A percentile compares a stretch with the other conserved stretches of the same genome.
These are phyloP conservation scores for Fusarium algeriense DNA, from an alignment of 2,329 filamentous ascomycete genomes.

Conservation along the genomic window DNA sequence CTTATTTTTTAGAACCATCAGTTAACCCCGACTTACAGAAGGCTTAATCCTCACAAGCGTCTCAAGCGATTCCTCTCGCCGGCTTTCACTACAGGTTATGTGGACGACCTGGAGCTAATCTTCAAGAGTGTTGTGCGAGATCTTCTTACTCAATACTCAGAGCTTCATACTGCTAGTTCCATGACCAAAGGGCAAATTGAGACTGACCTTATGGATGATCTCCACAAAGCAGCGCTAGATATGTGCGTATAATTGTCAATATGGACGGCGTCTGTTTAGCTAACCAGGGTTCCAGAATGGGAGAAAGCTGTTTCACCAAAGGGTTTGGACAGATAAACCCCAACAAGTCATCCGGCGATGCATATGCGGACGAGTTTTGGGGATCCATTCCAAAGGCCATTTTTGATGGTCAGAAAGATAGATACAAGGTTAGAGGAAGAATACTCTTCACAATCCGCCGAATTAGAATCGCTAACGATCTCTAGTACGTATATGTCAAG, in stretches of 20 bases:
- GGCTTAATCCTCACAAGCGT: background rate
- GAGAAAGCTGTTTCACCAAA: background rate
- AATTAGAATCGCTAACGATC: rapidly evolving
- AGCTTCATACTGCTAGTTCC: rapidly evolving
- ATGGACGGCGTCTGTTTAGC: rapidly evolving
- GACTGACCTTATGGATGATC: background rate
- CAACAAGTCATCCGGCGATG: background rate
- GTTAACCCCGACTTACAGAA: background rate
- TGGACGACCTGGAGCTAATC: background rate
- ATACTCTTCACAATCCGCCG: rapidly evolving
- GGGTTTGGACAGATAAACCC: background rate
- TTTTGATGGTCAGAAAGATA: background rate
- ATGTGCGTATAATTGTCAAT: background rate
- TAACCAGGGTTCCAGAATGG: background rate
- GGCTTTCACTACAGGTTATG: background rate
- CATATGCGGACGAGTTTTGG: background rate
- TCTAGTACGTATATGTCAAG: background rate
- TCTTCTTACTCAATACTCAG: background rate
- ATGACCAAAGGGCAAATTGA: background rate
- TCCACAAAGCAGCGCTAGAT: background rate
- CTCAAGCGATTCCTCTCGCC: background rate
- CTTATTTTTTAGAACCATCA: no score
- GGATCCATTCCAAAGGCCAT: background rate
- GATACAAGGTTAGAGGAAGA: background rate
- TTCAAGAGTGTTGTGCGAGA: background rate